phyloP scores from a whole-genome alignment of 129 eudicot genomes.

The Logfia minima region DNA sequence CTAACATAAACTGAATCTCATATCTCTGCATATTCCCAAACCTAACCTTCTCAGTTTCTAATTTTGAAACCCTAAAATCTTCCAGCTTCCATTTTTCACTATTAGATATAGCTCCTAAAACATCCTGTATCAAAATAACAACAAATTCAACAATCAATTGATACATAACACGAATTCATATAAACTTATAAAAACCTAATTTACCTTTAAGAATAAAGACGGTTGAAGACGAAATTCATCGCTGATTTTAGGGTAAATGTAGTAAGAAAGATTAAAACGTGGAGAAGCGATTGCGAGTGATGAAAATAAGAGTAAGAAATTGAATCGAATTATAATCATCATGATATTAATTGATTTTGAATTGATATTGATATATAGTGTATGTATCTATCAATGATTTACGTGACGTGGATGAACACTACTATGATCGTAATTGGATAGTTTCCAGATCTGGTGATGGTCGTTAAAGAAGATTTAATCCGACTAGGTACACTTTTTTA shows the following conservation, averaged over 20 bases:
- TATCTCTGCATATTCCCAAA: constrained; percentile 48
- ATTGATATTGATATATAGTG: not conserved
- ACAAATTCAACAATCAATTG: not conserved
- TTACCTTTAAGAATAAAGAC: constrained; percentile 53
- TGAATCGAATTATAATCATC: constrained; percentile 24
- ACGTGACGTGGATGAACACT: constrained; percentile 18
- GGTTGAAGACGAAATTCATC: constrained; percentile 52
- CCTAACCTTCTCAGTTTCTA: constrained; percentile 53
- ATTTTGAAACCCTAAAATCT: constrained; percentile 52
- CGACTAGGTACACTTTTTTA: not conserved
- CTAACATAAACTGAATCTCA: constrained; percentile 50
- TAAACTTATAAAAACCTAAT: not conserved
- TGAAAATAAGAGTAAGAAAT: constrained; percentile 27
- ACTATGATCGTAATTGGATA: constrained; percentile 8
- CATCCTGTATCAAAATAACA: constrained; percentile 42
- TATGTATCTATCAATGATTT: not conserved
- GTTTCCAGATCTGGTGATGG: constrained; percentile 32
- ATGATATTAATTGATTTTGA: constrained; percentile 3
- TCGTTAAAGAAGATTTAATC: constrained; percentile 2
- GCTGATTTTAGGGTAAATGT: constrained; percentile 56
- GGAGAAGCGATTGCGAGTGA: constrained; percentile 33
- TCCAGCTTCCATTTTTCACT: constrained; percentile 53
- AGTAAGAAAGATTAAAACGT: constrained; percentile 66
- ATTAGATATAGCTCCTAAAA: constrained; percentile 44
- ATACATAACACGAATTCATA: not conserved